Percentiles rank a stretch among this genome's conserved stretches.
Evolutionary conservation across 257 asterid genomes (phyloP).

Genomic region (Solanum piurae): DNA sequence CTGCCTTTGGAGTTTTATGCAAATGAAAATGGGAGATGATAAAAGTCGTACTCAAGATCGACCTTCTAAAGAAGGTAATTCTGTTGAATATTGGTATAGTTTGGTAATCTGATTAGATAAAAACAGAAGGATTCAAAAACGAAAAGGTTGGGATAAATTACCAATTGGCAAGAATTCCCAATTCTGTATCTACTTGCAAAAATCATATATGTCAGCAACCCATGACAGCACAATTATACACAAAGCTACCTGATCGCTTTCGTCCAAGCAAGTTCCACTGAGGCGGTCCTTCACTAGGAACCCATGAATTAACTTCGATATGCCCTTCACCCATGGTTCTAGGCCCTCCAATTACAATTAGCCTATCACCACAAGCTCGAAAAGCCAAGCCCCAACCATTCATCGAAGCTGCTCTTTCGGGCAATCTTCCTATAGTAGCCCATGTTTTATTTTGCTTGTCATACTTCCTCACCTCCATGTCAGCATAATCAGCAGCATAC

Average conservation of each 20-base stretch:
- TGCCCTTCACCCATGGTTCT: slow-evolving; percentile 37
- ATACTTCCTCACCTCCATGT: slow-evolving; percentile 63
- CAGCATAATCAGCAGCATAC: slow-evolving; percentile 85
- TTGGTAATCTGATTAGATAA: slow-evolving; percentile 24
- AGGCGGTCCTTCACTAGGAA: slow-evolving; percentile 39
- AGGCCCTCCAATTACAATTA: slow-evolving; percentile 84
- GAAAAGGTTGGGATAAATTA: slow-evolving; percentile 37
- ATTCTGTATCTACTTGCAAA: slow-evolving; percentile 17
- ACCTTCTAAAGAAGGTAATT: slow-evolving; percentile 31
- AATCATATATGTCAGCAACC: slow-evolving; percentile 65
- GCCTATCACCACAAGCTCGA: slow-evolving; percentile 41
- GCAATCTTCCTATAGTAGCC: slow-evolving; percentile 59
- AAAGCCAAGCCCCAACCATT: slow-evolving; percentile 62
- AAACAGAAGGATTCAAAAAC: background rate
- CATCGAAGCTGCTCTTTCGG: slow-evolving; percentile 74
- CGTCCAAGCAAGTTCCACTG: slow-evolving; percentile 64
- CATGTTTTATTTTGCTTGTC: slow-evolving; percentile 41
- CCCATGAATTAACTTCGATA: slow-evolving; percentile 47
- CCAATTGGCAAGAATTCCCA: slow-evolving; percentile 57
- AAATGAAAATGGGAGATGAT: slow-evolving; percentile 18
- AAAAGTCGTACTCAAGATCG: slow-evolving; percentile 39
- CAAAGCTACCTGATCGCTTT: slow-evolving; percentile 76
- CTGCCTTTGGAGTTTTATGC: slow-evolving; percentile 25
- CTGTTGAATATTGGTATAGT: slow-evolving; percentile 44
- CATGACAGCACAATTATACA: slow-evolving; percentile 98